Percentiles rank a stretch among this genome's conserved stretches.
phyloP scores from a whole-genome alignment of 352 stramenopile species.

The Phytophthora pseudosyringae region DNA sequence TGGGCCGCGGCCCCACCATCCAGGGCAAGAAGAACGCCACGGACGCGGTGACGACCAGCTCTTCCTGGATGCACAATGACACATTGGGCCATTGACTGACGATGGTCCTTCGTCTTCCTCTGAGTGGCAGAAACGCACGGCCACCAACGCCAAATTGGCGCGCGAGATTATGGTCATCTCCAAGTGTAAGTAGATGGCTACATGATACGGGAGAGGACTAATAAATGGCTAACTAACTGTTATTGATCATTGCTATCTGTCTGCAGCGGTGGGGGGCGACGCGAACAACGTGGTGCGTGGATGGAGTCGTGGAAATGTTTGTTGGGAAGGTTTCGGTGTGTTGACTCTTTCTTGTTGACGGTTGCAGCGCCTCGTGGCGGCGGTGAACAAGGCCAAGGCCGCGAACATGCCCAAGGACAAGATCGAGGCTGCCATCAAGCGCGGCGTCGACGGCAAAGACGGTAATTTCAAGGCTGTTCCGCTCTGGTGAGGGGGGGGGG shows the following conservation, averaged over 20 bases:
- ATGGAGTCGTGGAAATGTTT: too few relatives aligned
- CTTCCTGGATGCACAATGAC: background rate
- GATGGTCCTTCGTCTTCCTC: background rate
- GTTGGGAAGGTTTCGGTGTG: background rate
- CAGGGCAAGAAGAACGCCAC: slow-evolving; percentile 84
- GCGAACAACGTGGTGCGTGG: slow-evolving; percentile 71
- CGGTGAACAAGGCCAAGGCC: slow-evolving; percentile 78
- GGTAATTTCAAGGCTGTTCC: slow-evolving; percentile 17
- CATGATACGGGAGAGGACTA: too few relatives aligned
- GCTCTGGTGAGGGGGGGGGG: too few relatives aligned
- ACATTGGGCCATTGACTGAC: background rate
- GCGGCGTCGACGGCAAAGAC: slow-evolving; percentile 82
- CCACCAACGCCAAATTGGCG: slow-evolving; percentile 79
- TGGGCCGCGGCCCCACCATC: slow-evolving; percentile 85
- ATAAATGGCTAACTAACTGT: too few relatives aligned
- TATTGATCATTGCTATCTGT: background rate
- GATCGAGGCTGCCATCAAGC: slow-evolving; percentile 86
- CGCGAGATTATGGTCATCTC: slow-evolving; percentile 79
- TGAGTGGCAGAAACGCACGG: slow-evolving; percentile 67
- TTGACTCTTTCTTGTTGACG: background rate
- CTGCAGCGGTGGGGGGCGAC: slow-evolving; percentile 61
- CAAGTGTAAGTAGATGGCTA: slow-evolving; percentile 46
- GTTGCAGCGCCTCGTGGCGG: slow-evolving; percentile 51
- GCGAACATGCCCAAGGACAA: slow-evolving; percentile 87
- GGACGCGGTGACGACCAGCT: slow-evolving; percentile 49